Conservation (phyloP, 2,329 filamentous ascomycete genomes). For the Aspergillus nomiae region DNA sequence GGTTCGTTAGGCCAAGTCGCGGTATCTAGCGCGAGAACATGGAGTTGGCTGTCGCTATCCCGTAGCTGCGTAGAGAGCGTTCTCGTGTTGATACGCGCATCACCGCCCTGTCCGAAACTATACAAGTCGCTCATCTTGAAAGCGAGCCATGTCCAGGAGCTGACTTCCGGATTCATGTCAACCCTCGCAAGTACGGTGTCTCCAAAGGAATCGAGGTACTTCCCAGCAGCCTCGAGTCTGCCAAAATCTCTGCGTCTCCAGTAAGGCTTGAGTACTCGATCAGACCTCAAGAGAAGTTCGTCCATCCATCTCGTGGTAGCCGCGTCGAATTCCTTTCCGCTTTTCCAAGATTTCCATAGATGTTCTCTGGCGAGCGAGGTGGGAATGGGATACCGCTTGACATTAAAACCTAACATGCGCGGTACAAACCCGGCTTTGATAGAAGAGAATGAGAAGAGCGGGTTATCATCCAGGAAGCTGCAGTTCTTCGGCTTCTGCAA, state of each 20-base stretch:
- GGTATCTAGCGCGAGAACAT: slow-evolving; percentile 55
- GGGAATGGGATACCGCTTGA: slow-evolving; percentile 43
- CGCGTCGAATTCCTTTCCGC: slow-evolving; percentile 50
- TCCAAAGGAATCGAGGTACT: slow-evolving; percentile 47
- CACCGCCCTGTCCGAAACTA: slow-evolving; percentile 55
- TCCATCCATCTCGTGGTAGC: slow-evolving; percentile 55
- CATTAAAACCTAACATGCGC: slow-evolving; percentile 34
- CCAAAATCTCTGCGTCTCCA: slow-evolving; percentile 50
- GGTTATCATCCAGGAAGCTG: slow-evolving; percentile 54
- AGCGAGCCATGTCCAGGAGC: slow-evolving; percentile 55
- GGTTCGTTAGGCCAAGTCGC: slow-evolving; percentile 57
- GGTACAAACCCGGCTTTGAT: slow-evolving; percentile 34
- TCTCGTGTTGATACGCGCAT: slow-evolving; percentile 54
- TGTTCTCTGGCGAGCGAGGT: slow-evolving; percentile 52
- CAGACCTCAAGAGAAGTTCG: slow-evolving; percentile 50
- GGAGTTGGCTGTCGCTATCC: slow-evolving; percentile 52
- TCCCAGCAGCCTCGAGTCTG: slow-evolving; percentile 45
- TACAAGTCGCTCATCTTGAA: slow-evolving; percentile 55
- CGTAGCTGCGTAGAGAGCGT: slow-evolving; percentile 42
- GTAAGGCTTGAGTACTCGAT: slow-evolving; percentile 48
- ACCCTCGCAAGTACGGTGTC: slow-evolving; percentile 56
- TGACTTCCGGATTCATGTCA: slow-evolving; percentile 54
- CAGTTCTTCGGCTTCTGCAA: slow-evolving; percentile 46
- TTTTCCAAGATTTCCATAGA: slow-evolving; percentile 55
- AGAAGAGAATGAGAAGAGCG: slow-evolving; percentile 51